Percentiles rank a stretch among this genome's conserved stretches.
phyloP scores from a whole-genome alignment of 768 basidiomycete genomes.

The Crucibulum laeve region DNA sequence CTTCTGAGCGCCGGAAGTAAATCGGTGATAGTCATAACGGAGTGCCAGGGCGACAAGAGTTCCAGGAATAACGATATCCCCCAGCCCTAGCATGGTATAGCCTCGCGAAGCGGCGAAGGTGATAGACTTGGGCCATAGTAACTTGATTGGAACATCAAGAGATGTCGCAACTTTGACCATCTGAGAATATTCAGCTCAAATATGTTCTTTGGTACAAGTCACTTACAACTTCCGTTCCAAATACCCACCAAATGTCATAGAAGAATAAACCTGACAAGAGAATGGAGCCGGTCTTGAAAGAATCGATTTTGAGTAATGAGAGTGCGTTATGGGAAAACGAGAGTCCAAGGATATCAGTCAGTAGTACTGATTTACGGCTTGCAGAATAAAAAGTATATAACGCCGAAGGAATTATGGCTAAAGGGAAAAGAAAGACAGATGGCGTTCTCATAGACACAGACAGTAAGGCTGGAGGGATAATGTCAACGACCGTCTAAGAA shows the following conservation, averaged over 20 bases:
- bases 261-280: conserved; percentile 82
- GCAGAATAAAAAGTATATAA: conserved; percentile 49
- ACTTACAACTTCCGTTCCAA: conserved; percentile 80
- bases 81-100: conserved; percentile 88
- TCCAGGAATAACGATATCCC: conserved; percentile 71
- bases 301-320: conserved; percentile 78
- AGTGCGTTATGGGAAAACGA: conserved; percentile 83
- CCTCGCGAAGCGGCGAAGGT: conserved; percentile 46
- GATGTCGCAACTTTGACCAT: conserved; percentile 93
- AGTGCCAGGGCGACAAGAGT: conserved; percentile 80
- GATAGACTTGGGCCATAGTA: conserved; percentile 78
- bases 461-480: conserved; percentile 21
- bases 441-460: conserved; percentile 53
- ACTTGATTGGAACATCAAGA: conserved; percentile 90
- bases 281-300: conserved; percentile 82
- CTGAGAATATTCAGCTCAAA: conserved; percentile 27
- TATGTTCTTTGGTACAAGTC: background rate
- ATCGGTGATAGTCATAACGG: conserved; percentile 70
- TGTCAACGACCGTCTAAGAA: background rate
- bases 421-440: conserved; percentile 48
- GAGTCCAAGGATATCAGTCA: conserved; percentile 74
- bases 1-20: conserved; percentile 17
- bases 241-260: conserved; percentile 96
- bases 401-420: conserved; percentile 60
- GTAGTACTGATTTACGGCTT: conserved; percentile 54